Percentiles rank a stretch among this genome's conserved stretches.
These are phyloP conservation scores for Kodamaea neixiangensis DNA, from an alignment of 805 yeast species.

Conservation along the genomic window DNA sequence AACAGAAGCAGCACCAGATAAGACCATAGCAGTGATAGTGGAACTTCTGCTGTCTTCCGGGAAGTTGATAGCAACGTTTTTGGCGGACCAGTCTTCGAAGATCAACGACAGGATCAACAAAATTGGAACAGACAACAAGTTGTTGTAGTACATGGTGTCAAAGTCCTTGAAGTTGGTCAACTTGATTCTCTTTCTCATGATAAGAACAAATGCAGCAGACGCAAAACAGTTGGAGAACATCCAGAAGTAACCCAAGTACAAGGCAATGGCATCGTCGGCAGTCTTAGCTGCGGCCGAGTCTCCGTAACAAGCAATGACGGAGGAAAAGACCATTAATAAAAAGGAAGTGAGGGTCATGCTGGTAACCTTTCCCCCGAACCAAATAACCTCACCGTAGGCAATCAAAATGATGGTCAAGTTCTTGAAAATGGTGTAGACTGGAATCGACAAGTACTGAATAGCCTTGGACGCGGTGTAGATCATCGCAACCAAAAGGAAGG, in stretches of 20 bases:
- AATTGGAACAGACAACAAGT: constrained; percentile 89
- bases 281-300: constrained; percentile 52
- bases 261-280: constrained; percentile 46
- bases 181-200: constrained; percentile 98
- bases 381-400: constrained; percentile 96
- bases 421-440: constrained; percentile 97
- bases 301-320: constrained; percentile 93
- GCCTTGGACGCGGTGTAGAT: constrained; percentile 97
- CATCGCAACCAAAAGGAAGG: constrained; percentile 85
- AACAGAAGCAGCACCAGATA: constrained; percentile 92
- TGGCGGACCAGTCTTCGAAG: constrained; percentile 92
- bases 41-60: constrained; percentile 69
- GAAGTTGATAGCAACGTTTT: constrained; percentile 74
- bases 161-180: constrained; percentile 94
- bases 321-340: constrained; percentile 88
- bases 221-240: constrained; percentile 94
- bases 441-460: constrained; percentile 84
- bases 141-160: constrained; percentile 98
- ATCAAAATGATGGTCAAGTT: constrained; percentile 94
- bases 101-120: constrained; percentile 71
- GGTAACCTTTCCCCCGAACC: constrained; percentile 94
- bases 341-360: constrained; percentile 89
- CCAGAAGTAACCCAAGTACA: constrained; percentile 86
- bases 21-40: constrained; percentile 76
- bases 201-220: constrained; percentile 90